phyloP scores from a whole-genome alignment of 192 early-diverging fungal species.

The Linnemannia schmuckeri region DNA sequence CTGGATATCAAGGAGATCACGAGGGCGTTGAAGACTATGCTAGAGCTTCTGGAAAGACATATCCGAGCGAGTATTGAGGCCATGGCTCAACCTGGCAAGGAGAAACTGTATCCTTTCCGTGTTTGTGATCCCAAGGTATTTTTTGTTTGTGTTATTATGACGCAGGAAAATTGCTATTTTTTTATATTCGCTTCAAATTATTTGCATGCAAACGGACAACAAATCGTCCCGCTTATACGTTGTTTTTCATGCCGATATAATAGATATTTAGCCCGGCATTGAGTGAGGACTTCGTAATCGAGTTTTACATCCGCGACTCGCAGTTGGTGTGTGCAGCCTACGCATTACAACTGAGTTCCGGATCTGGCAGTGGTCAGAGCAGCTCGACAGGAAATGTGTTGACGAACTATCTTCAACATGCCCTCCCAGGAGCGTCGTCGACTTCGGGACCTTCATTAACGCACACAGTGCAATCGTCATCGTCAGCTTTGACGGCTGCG shows the following conservation, averaged over 20 bases:
- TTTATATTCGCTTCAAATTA: too few species aligned
- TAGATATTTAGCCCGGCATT: constrained; percentile 54
- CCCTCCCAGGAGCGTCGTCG: constrained; percentile 21
- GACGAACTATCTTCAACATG: constrained; percentile 27
- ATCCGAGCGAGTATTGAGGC: constrained; percentile 41
- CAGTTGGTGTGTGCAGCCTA: constrained; percentile 52
- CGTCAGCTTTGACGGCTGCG: neutral
- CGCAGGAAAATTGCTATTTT: neutral
- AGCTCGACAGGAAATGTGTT: neutral
- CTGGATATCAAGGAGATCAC: constrained; percentile 25
- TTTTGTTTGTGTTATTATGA: neutral
- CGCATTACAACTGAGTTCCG: constrained; percentile 36
- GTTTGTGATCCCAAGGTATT: constrained; percentile 52
- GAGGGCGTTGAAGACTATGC: constrained; percentile 29
- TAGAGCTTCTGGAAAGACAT: constrained; percentile 40
- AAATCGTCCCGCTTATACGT: neutral
- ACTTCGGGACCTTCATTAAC: neutral
- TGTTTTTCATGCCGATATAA: neutral
- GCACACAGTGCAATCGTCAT: neutral
- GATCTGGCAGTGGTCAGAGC: neutral
- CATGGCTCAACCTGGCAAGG: constrained; percentile 48
- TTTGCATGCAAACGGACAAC: too few species aligned
- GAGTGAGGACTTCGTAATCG: constrained; percentile 54
- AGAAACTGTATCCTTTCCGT: constrained; percentile 45
- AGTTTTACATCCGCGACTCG: constrained; percentile 47